phyloP scores from a whole-genome alignment of 2,329 filamentous ascomycete species.

The Thielaviopsis ethacetica region DNA sequence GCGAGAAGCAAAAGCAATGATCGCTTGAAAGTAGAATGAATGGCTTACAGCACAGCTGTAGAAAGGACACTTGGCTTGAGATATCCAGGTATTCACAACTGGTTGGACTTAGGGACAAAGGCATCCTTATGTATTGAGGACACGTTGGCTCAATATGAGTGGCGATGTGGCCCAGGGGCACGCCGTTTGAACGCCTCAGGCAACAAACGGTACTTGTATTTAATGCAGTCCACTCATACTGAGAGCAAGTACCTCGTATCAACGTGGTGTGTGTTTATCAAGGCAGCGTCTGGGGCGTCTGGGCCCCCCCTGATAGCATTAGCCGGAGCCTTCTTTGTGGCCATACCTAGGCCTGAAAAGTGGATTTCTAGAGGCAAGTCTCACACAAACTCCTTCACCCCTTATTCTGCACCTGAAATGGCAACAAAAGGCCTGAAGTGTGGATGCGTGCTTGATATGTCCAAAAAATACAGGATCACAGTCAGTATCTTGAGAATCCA shows the following conservation, averaged over 20 bases:
- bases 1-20: background rate
- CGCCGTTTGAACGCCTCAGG: constrained; percentile 6
- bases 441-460: background rate
- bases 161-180: background rate
- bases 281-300: background rate
- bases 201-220: constrained; percentile 7
- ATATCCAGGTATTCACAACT: constrained; percentile 1
- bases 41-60: background rate
- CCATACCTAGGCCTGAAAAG: background rate
- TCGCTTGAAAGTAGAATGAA: background rate
- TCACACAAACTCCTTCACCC: constrained; percentile 1
- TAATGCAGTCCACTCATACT: background rate
- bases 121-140: constrained; percentile 13
- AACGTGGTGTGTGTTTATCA: background rate
- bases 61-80: constrained; percentile 12
- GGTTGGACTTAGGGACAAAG: constrained; percentile 2
- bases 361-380: background rate
- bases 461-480: background rate
- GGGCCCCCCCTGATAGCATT: constrained; percentile 5
- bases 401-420: constrained; percentile 5
- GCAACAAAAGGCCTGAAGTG: background rate
- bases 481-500: no score
- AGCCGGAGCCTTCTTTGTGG: background rate
- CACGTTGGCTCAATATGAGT: constrained; percentile 11
- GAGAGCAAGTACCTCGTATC: constrained; percentile 4